Evolutionary conservation across 768 basidiomycete genomes (phyloP), one percentile per base, ranked within the genome.

Genomic region (Termitomyces sp.): DNA sequence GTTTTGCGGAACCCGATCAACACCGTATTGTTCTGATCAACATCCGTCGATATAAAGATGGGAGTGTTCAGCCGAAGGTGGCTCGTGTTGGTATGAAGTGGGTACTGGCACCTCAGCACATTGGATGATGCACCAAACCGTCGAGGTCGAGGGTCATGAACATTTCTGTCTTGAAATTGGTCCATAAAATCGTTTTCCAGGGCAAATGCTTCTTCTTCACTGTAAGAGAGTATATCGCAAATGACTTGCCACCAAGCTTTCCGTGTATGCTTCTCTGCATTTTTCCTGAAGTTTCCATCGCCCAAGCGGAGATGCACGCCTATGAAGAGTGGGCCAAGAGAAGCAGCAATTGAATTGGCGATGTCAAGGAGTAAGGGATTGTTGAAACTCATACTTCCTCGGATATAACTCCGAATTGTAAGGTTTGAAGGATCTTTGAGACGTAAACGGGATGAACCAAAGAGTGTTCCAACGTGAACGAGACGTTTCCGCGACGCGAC

Each of bases 381-480:
- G 20, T 70, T 64, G 65, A 86, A 81, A 8, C 75, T 70, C 87
- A 92, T 90, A 42, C 66, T 67, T 56, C 72, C 69, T 16, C 88
- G 81, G 51, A 87, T 73, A 18, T 69, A 62, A 6, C 72, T 66
- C 2, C 84, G 82, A 28, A 83, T 64, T 15, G 65, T 68, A 50
- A 73, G 65, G 61, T 83, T 78, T 15, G 64, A 64, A 9, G 65
- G 62, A 29, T 73, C 64, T 22, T 71, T 75, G 0, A 90, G 74
- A 24, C 79, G 77, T 2, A 92, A 72, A 9, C 92, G 81, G 2
- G 84, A 84, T 1, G 88, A 86, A 5, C 89, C 90, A 70, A 92
- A 92, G 1, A 92, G 77, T 0, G 86, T 85, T 9, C 91, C 91
- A 15, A 93, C 65, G 56, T 87, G 83, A 16, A 94, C 65, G 28